Percentiles rank a stretch among this genome's conserved stretches.
Conservation (phyloP, 148 eudicot species). For the Spergularia bocconei region DNA sequence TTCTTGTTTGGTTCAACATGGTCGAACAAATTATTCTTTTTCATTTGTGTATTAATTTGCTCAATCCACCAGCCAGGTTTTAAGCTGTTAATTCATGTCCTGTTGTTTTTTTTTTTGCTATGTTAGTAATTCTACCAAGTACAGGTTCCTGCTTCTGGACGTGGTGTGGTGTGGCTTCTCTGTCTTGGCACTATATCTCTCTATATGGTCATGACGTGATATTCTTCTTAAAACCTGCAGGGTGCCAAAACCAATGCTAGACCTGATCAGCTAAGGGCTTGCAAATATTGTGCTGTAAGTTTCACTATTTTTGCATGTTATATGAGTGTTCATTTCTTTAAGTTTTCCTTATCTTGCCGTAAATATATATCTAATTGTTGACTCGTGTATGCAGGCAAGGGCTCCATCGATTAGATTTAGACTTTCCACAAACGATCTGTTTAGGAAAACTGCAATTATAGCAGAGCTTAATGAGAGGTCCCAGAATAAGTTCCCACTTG, state of each 20-base stretch:
- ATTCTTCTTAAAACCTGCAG: conserved; percentile 38
- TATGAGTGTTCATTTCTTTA: conserved; percentile 20
- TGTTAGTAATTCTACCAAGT: background rate
- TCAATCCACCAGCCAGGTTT: background rate
- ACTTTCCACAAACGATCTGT: conserved; percentile 59
- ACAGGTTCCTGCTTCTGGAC: background rate
- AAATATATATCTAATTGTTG: background rate
- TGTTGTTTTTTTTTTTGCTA: background rate
- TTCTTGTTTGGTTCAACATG: no score
- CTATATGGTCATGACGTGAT: background rate
- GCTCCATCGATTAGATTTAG: conserved; percentile 70
- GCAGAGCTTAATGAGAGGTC: conserved; percentile 53
- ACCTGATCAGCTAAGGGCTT: conserved; percentile 32
- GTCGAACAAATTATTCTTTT: no score
- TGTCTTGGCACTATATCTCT: conserved; percentile 8
- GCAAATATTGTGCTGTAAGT: conserved; percentile 84
- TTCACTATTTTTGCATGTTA: conserved; percentile 7
- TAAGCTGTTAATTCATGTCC: background rate
- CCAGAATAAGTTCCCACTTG: conserved; percentile 33
- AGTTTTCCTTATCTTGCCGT: conserved; percentile 19
- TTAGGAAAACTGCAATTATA: conserved; percentile 63
- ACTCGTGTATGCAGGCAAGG: conserved; percentile 47
- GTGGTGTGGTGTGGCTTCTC: background rate
- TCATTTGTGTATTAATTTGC: no score
- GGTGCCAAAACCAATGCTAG: conserved; percentile 32